Evolutionary conservation across 208 protist genomes (phyloP).

Genomic region (Giardia muris): DNA sequence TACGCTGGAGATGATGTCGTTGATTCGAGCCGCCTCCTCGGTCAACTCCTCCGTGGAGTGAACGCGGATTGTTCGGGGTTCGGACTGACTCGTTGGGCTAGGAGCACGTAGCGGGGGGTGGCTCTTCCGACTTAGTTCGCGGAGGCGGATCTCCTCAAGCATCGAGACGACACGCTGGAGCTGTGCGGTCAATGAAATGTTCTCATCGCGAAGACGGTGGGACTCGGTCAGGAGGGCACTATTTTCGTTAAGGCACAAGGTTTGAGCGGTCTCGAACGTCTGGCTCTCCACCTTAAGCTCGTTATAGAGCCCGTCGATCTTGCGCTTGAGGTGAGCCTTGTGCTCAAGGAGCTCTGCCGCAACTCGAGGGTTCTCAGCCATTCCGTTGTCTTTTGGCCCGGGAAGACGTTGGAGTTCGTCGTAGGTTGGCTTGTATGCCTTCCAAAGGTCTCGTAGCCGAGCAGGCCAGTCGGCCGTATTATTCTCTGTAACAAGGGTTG

Average conservation of each 20-base stretch:
- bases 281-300: neutral
- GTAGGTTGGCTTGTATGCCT: neutral
- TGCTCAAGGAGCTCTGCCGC: neutral
- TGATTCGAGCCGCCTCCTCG: too few relatives aligned
- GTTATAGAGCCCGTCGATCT: neutral
- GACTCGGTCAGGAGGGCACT: neutral
- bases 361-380: neutral
- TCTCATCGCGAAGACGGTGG: conserved; percentile 16
- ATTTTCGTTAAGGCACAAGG: conserved; percentile 15
- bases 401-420: neutral
- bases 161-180: neutral
- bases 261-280: neutral
- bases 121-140: neutral
- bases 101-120: neutral
- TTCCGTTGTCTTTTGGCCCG: neutral
- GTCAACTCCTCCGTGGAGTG: too few relatives aligned
- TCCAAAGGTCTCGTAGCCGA: neutral
- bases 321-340: neutral
- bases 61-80: too few relatives aligned
- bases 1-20: too few relatives aligned
- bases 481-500: neutral
- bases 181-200: neutral
- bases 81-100: too few relatives aligned
- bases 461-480: neutral
- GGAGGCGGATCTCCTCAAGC: neutral